These are phyloP conservation scores for Lolium multiflorum DNA, from an alignment of 176 grass and related monocot species.

Conservation along the genomic window DNA sequence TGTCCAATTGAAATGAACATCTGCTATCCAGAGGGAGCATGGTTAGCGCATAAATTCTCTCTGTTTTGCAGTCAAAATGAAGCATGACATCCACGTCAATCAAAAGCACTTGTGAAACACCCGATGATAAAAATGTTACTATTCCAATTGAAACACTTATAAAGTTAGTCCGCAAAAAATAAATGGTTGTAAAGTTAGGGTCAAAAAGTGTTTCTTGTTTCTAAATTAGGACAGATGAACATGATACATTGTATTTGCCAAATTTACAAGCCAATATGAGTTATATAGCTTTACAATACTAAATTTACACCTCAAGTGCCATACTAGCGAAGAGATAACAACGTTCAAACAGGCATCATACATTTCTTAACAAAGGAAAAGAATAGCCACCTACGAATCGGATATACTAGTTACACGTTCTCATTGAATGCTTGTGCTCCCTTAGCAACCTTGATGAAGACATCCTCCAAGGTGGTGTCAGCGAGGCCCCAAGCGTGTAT, in stretches of 20 bases:
- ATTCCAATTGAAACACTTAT: neutral
- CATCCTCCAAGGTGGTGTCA: conserved; percentile 68
- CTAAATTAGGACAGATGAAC: neutral
- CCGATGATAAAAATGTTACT: neutral
- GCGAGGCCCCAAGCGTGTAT: conserved; percentile 59
- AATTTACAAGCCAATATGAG: neutral
- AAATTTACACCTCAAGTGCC: conserved; percentile 29
- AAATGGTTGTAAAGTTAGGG: neutral
- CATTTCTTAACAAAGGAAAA: conserved; percentile 10
- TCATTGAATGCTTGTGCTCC: conserved; percentile 45
- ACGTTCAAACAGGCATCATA: conserved; percentile 15
- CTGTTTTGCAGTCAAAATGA: neutral
- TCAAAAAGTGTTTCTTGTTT: neutral
- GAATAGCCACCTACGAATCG: neutral
- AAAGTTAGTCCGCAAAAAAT: neutral
- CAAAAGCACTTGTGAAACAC: neutral
- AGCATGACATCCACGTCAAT: neutral
- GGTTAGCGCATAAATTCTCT: neutral
- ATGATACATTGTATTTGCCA: neutral
- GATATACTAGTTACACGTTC: conserved; percentile 5
- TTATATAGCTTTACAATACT: neutral
- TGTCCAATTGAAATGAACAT: neutral
- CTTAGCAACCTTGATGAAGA: conserved; percentile 60
- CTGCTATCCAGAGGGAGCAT: neutral
- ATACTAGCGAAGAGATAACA: neutral